Conservation (phyloP, 2,329 filamentous ascomycete species). For the Pseudocercospora pini-densiflorae region DNA sequence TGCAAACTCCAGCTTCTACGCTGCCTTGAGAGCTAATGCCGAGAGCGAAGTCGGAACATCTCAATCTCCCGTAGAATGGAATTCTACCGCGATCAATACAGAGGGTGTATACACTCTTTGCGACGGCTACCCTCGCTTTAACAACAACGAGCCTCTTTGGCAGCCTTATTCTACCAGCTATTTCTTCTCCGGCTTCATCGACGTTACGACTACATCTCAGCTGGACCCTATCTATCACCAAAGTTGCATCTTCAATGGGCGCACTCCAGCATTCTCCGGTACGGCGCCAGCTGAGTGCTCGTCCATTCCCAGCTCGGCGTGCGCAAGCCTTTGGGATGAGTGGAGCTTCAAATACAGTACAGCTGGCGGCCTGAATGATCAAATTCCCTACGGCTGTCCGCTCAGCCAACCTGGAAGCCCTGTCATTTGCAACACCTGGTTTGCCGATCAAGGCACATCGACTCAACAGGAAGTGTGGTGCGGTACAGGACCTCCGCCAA, state of each 20-base stretch:
- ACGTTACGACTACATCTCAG: background rate
- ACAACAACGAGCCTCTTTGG: slow-evolving; percentile 5
- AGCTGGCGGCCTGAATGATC: background rate
- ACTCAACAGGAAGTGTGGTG: background rate
- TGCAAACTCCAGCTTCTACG: background rate
- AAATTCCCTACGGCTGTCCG: background rate
- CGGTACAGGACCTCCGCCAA: background rate
- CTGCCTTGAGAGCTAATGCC: background rate
- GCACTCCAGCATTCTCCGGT: background rate
- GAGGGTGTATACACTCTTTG: slow-evolving; percentile 23
- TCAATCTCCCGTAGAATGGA: background rate
- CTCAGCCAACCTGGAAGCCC: background rate
- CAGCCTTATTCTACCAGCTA: background rate
- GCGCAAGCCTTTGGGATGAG: background rate
- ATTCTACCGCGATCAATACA: background rate
- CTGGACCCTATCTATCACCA: background rate
- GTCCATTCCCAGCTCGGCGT: background rate
- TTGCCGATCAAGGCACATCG: background rate
- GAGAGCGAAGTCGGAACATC: background rate
- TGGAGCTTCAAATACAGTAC: background rate
- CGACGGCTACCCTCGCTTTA: slow-evolving; percentile 25
- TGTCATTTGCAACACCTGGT: background rate
- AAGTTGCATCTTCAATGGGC: background rate
- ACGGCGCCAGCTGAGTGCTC: background rate
- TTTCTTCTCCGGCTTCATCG: background rate